Evolutionary conservation across 192 early-diverging fungal genomes (phyloP).

Genomic region (Coemansia sp.): DNA sequence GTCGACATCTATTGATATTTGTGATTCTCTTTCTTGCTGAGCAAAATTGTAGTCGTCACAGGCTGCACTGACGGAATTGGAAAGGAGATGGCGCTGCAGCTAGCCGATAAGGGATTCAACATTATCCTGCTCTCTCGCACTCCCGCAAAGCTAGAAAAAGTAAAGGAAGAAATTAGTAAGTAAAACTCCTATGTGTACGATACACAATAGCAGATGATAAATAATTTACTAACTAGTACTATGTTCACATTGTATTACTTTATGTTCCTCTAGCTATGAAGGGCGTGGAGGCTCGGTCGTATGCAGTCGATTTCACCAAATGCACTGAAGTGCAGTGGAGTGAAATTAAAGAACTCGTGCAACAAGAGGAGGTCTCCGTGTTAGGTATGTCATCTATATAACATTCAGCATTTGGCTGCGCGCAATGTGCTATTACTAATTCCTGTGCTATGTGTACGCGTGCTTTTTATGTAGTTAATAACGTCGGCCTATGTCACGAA

Average conservation of each 20-base stretch:
- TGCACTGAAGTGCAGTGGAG: slow-evolving; percentile 41
- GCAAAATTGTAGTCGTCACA: slow-evolving; percentile 67
- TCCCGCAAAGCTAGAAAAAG: slow-evolving; percentile 66
- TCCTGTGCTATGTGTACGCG: neutral
- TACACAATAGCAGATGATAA: neutral
- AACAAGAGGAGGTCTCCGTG: slow-evolving; percentile 46
- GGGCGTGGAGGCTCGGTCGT: slow-evolving; percentile 60
- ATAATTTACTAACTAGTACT: neutral
- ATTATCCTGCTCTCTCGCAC: slow-evolving; percentile 79
- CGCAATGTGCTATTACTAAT: neutral
- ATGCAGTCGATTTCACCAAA: slow-evolving; percentile 78
- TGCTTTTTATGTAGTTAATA: slow-evolving; percentile 69
- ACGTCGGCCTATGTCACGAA: slow-evolving; percentile 86
- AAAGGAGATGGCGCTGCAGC: slow-evolving; percentile 86
- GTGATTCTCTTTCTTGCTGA: neutral
- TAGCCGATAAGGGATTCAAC: slow-evolving; percentile 80
- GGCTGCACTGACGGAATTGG: slow-evolving; percentile 96
- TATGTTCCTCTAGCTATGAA: slow-evolving; percentile 21
- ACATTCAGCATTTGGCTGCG: neutral
- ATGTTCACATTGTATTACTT: neutral
- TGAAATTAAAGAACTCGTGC: slow-evolving; percentile 66
- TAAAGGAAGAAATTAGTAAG: slow-evolving; percentile 62
- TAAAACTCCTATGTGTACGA: slow-evolving; percentile 8
- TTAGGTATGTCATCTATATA: slow-evolving; percentile 21
- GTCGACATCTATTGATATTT: neutral